Conservation (phyloP, 2,329 filamentous ascomycete genomes). For the Trichoderma cornu-damae region DNA sequence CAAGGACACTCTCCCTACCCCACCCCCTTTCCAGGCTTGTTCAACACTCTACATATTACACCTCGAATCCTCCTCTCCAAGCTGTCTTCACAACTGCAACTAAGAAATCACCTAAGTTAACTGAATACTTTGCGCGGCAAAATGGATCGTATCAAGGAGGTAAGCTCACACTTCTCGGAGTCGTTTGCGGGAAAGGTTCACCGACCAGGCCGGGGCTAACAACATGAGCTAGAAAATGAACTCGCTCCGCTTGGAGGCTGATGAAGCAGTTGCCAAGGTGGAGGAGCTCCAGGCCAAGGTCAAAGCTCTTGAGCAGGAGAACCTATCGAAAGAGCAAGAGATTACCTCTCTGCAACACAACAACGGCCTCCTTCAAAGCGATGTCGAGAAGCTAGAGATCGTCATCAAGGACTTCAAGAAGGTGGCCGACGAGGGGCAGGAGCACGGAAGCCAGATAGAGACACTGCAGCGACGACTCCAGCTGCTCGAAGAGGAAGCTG, state of each 20-base stretch:
- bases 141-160: slow-evolving; percentile 90
- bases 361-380: slow-evolving; percentile 81
- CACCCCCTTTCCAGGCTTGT: slow-evolving; percentile 31
- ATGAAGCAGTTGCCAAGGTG: slow-evolving; percentile 72
- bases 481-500: slow-evolving; percentile 95
- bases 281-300: slow-evolving; percentile 84
- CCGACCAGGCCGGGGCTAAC: slow-evolving; percentile 2
- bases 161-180: slow-evolving; percentile 46
- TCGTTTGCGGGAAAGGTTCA: slow-evolving; percentile 19
- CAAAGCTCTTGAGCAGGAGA: slow-evolving; percentile 91
- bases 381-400: slow-evolving; percentile 88
- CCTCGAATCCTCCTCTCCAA: slow-evolving; percentile 11
- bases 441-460: slow-evolving; percentile 84
- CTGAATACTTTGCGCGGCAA: slow-evolving; percentile 32
- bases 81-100: not conserved
- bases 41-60: slow-evolving; percentile 28
- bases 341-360: slow-evolving; percentile 95
- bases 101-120: not conserved
- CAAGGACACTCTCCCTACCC: slow-evolving; percentile 27
- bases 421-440: slow-evolving; percentile 74
- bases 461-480: slow-evolving; percentile 86
- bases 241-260: slow-evolving; percentile 87
- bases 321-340: slow-evolving; percentile 93
- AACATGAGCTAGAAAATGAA: slow-evolving; percentile 71
- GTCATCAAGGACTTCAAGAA: slow-evolving; percentile 83